These are phyloP conservation scores for Pythium guiyangense DNA, from an alignment of 352 stramenopile genomes.

Conservation along the genomic window DNA sequence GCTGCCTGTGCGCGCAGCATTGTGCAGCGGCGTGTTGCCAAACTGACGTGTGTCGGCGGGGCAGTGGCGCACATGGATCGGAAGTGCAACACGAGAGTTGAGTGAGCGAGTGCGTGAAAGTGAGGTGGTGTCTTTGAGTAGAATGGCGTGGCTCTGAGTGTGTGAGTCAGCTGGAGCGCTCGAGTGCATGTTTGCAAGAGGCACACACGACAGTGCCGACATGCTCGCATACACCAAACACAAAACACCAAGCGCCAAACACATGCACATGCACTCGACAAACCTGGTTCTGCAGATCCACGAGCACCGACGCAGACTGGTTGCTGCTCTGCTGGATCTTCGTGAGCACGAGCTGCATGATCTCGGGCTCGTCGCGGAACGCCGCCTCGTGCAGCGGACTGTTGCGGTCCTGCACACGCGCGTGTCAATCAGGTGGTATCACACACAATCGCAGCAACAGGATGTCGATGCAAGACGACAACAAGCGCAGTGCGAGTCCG, in stretches of 20 bases:
- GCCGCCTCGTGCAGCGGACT: constrained; percentile 70
- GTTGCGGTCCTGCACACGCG: constrained; percentile 58
- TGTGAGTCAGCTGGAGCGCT: too few species aligned
- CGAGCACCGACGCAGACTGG: constrained; percentile 26
- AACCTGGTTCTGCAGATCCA: constrained; percentile 64
- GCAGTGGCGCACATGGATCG: neutral
- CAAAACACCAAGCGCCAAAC: too few species aligned
- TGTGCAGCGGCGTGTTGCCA: constrained; percentile 75
- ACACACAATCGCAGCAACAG: neutral
- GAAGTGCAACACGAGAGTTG: too few species aligned
- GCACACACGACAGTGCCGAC: too few species aligned
- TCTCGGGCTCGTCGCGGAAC: constrained; percentile 42
- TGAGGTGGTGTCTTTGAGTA: too few species aligned
- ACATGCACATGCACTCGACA: too few species aligned
- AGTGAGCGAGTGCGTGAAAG: neutral
- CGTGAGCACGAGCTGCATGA: constrained; percentile 41
- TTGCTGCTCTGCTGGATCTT: constrained; percentile 46
- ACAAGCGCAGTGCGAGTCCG: neutral
- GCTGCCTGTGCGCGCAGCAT: constrained; percentile 56
- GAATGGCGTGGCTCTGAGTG: too few species aligned
- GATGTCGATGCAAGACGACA: neutral
- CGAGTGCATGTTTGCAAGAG: too few species aligned
- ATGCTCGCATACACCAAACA: too few species aligned
- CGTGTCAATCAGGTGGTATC: neutral
- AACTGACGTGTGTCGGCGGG: constrained; percentile 42